phyloP scores from a whole-genome alignment of 169 alveolate genomes.

The Cryptosporidium felis region DNA sequence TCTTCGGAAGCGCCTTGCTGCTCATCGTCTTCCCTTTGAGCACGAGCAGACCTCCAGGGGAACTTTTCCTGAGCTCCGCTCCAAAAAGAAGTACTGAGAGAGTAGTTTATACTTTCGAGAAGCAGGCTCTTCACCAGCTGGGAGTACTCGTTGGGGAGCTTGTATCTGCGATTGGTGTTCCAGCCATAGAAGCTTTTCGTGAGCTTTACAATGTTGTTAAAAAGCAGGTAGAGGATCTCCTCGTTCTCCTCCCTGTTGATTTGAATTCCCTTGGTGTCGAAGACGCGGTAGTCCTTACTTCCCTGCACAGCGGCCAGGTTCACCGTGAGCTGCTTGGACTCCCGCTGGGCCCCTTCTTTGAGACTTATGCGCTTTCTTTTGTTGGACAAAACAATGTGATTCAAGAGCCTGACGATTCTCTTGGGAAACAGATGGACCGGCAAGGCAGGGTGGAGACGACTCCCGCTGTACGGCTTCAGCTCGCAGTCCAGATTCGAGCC shows the following conservation, averaged over 20 bases:
- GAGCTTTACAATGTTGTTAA: slow-evolving; percentile 38
- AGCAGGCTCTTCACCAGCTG: slow-evolving; percentile 5
- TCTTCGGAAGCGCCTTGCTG: no score
- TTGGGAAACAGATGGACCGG: slow-evolving; percentile 50
- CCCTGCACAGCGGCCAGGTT: no score
- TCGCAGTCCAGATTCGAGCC: not conserved
- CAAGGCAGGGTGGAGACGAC: slow-evolving; percentile 33
- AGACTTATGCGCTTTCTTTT: not conserved
- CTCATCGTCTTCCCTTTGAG: not conserved
- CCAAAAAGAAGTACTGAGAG: slow-evolving; percentile 2
- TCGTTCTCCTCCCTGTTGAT: slow-evolving; percentile 53
- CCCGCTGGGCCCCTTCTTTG: no score
- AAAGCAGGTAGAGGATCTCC: slow-evolving; percentile 31
- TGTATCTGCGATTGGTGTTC: not conserved
- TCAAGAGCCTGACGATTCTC: not conserved
- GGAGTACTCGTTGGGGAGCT: slow-evolving; percentile 23
- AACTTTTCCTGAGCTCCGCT: not conserved
- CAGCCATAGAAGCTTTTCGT: slow-evolving; percentile 49
- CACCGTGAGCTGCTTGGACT: no score
- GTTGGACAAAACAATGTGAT: slow-evolving; percentile 34
- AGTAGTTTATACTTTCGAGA: slow-evolving; percentile 16
- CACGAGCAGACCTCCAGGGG: no score
- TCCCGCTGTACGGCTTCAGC: not conserved
- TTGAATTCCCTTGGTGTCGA: not conserved
- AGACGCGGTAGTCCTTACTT: slow-evolving; percentile 1